Evolutionary conservation across 768 basidiomycete species (phyloP).

Genomic region (Exsudoporus frostii): DNA sequence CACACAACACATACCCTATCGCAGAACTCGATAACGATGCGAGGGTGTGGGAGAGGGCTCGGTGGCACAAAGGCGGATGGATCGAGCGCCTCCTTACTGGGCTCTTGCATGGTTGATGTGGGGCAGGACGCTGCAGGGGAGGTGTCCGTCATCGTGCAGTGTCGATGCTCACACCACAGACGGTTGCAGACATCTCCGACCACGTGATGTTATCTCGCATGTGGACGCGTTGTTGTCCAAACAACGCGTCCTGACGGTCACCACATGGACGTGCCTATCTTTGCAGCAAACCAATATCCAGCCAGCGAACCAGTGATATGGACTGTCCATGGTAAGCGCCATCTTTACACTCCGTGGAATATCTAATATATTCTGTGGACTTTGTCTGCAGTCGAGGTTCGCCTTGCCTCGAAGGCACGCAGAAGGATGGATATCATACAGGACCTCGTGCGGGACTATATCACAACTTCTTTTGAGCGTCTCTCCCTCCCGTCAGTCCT

Average conservation of each 20-base stretch:
- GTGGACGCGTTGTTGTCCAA: conserved; percentile 52
- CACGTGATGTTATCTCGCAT: conserved; percentile 34
- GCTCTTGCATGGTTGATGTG: conserved; percentile 5
- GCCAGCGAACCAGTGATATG: conserved; percentile 37
- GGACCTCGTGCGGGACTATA: conserved; percentile 55
- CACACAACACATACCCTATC: conserved; percentile 60
- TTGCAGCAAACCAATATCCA: neutral
- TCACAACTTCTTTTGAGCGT: conserved; percentile 55
- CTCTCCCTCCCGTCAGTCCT: conserved; percentile 69
- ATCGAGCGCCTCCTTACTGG: conserved; percentile 35
- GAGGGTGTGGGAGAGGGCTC: conserved; percentile 42
- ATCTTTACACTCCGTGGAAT: neutral
- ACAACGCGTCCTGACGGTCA: conserved; percentile 12
- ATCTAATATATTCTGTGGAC: neutral
- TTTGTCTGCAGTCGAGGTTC: conserved; percentile 69
- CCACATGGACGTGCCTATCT: conserved; percentile 12
- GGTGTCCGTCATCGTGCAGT: conserved; percentile 25
- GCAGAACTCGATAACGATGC: conserved; percentile 88
- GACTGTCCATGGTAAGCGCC: conserved; percentile 62
- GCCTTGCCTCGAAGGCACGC: conserved; percentile 63
- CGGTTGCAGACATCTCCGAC: neutral
- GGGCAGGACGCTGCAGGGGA: conserved; percentile 3
- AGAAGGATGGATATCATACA: conserved; percentile 76
- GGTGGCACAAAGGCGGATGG: conserved; percentile 58
- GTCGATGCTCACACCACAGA: neutral